Percentiles rank a stretch among this genome's conserved stretches.
These are phyloP conservation scores for Knoxia roxburghii DNA, from an alignment of 257 asterid species.

Conservation along the genomic window DNA sequence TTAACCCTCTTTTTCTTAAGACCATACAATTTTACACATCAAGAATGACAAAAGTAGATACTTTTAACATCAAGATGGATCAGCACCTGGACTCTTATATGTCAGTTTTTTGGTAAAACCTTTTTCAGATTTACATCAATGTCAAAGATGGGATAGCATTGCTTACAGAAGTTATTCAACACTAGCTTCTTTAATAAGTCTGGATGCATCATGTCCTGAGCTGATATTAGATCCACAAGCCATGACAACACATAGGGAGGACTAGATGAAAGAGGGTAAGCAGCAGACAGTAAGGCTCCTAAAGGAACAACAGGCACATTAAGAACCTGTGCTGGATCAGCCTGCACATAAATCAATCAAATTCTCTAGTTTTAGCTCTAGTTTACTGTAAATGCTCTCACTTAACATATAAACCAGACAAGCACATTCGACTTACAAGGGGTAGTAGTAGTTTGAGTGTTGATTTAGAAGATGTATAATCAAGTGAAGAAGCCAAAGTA, in stretches of 20 bases:
- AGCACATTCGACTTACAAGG: constrained; percentile 55
- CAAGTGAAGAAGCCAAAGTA: constrained; percentile 93
- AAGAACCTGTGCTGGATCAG: constrained; percentile 96
- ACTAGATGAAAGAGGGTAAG: constrained; percentile 85
- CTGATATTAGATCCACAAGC: constrained; percentile 86
- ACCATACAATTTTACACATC: background rate
- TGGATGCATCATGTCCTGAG: constrained; percentile 97
- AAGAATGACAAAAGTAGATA: background rate
- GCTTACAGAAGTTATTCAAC: constrained; percentile 88
- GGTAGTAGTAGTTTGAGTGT: constrained; percentile 73
- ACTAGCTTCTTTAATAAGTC: constrained; percentile 86
- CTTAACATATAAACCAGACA: background rate
- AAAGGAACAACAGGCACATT: constrained; percentile 94
- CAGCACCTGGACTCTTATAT: background rate
- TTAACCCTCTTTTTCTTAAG: background rate
- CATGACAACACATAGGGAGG: constrained; percentile 87
- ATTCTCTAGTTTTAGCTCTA: background rate
- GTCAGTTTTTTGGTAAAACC: background rate
- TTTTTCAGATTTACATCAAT: background rate
- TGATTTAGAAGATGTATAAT: constrained; percentile 82
- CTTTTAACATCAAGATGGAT: background rate
- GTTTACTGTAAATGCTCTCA: background rate
- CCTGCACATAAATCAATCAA: constrained; percentile 39
- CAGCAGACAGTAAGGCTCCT: constrained; percentile 87
- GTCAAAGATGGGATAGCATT: background rate